Conservation (phyloP, 2,329 filamentous ascomycete genomes). For the Botrytis paeoniae region DNA sequence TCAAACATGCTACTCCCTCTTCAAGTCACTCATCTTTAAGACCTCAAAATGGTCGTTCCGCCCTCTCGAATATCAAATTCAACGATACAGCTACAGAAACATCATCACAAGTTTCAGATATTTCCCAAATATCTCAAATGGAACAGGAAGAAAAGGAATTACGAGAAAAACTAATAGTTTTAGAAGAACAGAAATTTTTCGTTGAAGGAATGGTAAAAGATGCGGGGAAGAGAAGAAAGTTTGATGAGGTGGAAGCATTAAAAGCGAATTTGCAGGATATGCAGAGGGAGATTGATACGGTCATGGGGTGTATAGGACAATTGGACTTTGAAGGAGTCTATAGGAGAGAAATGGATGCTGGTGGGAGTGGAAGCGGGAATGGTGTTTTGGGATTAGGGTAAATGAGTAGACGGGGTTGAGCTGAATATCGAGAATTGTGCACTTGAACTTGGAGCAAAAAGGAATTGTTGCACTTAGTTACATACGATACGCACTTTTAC, state of each 20-base stretch:
- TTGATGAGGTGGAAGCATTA: conserved; percentile 65
- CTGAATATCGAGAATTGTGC: not conserved
- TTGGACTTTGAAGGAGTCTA: conserved; percentile 46
- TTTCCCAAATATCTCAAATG: conserved; percentile 58
- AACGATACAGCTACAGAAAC: conserved; percentile 46
- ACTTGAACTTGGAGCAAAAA: not conserved
- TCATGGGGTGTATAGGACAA: conserved; percentile 53
- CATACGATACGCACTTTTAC: not conserved
- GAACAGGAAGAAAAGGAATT: conserved; percentile 69
- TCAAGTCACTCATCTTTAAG: conserved; percentile 34
- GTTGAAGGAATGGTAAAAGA: conserved; percentile 68
- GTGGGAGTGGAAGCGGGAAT: not conserved
- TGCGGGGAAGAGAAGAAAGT: conserved; percentile 63
- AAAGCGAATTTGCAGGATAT: conserved; percentile 64
- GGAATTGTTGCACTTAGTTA: not conserved
- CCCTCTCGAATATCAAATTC: conserved; percentile 58
- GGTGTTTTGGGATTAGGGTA: conserved; percentile 21
- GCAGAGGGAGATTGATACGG: conserved; percentile 62
- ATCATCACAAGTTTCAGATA: conserved; percentile 51
- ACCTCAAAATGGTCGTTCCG: conserved; percentile 34
- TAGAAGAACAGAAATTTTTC: conserved; percentile 72
- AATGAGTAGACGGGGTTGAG: not conserved
- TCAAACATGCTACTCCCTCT: conserved; percentile 59
- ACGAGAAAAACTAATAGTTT: conserved; percentile 62
- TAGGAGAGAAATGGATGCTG: conserved; percentile 24